A percentile compares a stretch with the other conserved stretches of the same genome.
phyloP scores from a whole-genome alignment of 352 stramenopile species.

The Thalassiosira delicatula region DNA sequence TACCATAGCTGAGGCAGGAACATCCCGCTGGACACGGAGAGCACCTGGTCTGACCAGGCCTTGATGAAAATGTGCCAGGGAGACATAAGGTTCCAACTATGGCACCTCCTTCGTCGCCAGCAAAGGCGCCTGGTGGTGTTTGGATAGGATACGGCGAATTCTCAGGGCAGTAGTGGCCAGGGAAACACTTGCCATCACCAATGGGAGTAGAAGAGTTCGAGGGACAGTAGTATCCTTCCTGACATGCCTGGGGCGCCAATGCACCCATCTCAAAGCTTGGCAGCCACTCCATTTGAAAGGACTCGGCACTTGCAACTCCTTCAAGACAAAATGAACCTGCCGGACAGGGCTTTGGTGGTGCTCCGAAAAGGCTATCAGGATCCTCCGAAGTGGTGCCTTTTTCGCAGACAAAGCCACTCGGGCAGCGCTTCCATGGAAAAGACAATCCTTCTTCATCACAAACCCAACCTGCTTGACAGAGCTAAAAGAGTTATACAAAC shows the following conservation, averaged over 20 bases:
- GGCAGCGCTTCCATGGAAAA: conserved; percentile 90
- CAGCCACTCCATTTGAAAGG: conserved; percentile 89
- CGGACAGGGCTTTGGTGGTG: conserved; percentile 88
- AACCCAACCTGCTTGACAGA: conserved; percentile 94
- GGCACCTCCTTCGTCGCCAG: conserved; percentile 84
- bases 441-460: conserved; percentile 92
- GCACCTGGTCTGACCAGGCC: conserved; percentile 89
- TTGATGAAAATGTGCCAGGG: conserved; percentile 94
- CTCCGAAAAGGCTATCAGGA: conserved; percentile 83
- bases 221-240: conserved; percentile 94
- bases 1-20: conserved; percentile 92
- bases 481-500: too few species aligned
- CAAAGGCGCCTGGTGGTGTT: conserved; percentile 92
- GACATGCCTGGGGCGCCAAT: conserved; percentile 90
- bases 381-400: conserved; percentile 91
- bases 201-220: conserved; percentile 86
- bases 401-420: conserved; percentile 92
- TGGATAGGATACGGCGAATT: conserved; percentile 88
- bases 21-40: conserved; percentile 92
- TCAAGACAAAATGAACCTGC: conserved; percentile 94
- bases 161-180: conserved; percentile 95
- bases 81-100: conserved; percentile 95
- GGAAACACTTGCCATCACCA: conserved; percentile 89
- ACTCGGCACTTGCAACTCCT: conserved; percentile 89
- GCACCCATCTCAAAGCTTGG: conserved; percentile 86